Evolutionary conservation across 2,329 filamentous ascomycete genomes (phyloP).

Genomic region (Sporothrix luriei): DNA sequence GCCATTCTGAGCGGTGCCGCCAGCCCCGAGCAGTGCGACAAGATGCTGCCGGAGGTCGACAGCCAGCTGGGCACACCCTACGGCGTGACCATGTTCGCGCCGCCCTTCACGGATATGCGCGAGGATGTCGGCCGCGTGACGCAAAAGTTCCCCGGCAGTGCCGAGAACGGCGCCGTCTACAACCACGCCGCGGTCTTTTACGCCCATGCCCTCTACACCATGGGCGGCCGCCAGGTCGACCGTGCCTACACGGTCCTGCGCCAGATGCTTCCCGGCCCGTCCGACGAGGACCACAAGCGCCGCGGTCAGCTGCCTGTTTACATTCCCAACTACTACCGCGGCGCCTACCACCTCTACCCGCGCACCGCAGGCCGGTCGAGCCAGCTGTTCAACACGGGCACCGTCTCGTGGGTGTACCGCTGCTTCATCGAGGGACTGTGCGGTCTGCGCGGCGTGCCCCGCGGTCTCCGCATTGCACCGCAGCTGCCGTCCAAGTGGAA

Average conservation of each 20-base stretch:
- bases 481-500: constrained; percentile 57
- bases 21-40: constrained; percentile 46
- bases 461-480: constrained; percentile 52
- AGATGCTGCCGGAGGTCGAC: constrained; percentile 55
- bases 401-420: constrained; percentile 59
- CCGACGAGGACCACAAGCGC: constrained; percentile 53
- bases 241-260: constrained; percentile 55
- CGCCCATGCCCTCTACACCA: constrained; percentile 55
- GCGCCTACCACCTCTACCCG: constrained; percentile 52
- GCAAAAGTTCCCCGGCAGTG: constrained; percentile 60
- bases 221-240: constrained; percentile 49
- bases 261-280: constrained; percentile 58
- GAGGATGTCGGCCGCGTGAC: constrained; percentile 62
- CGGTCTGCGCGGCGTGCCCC: constrained; percentile 53
- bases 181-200: constrained; percentile 61
- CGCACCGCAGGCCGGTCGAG: constrained; percentile 59
- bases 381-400: constrained; percentile 62
- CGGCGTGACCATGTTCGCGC: constrained; percentile 59
- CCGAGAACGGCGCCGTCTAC: constrained; percentile 62
- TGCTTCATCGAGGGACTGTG: constrained; percentile 59
- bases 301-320: constrained; percentile 60
- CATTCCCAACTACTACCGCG: constrained; percentile 62
- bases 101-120: constrained; percentile 57
- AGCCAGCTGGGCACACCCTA: constrained; percentile 56
- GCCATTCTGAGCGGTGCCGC: constrained; percentile 59